Percentiles rank a stretch among this genome's conserved stretches.
Evolutionary conservation across 106 monocot genomes (phyloP).

Genomic region (Cymbidium sinense): DNA sequence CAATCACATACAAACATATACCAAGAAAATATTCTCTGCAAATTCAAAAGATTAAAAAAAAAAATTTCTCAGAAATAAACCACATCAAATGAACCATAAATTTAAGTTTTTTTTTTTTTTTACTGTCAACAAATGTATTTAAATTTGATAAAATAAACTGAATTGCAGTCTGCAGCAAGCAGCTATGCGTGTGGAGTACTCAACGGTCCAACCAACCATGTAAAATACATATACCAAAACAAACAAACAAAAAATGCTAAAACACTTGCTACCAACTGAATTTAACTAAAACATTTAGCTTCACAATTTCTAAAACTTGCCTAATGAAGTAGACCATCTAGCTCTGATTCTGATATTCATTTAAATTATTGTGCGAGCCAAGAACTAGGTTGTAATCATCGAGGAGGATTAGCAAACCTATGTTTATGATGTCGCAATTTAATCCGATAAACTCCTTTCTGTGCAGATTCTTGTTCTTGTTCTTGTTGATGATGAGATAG

Average conservation of each 20-base stretch:
- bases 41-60: too few relatives aligned
- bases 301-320: background rate
- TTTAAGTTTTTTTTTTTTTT: too few relatives aligned
- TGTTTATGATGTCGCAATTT: constrained; percentile 18
- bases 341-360: background rate
- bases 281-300: background rate
- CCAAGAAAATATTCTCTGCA: too few relatives aligned
- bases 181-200: too few relatives aligned
- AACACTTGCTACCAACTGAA: background rate
- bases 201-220: background rate
- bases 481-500: constrained; percentile 14
- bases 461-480: constrained; percentile 17
- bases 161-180: too few relatives aligned
- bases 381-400: constrained; percentile 7
- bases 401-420: constrained; percentile 8
- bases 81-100: too few relatives aligned
- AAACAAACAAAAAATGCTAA: background rate
- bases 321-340: background rate
- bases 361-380: background rate
- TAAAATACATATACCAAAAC: background rate
- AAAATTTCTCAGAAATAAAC: too few relatives aligned
- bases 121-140: too few relatives aligned
- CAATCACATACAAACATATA: too few relatives aligned
- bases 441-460: constrained; percentile 35
- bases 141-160: too few relatives aligned